A percentile compares a stretch with the other conserved stretches of the same genome.
phyloP scores from a whole-genome alignment of 305 asterid species.

The Salvia sclarea region DNA sequence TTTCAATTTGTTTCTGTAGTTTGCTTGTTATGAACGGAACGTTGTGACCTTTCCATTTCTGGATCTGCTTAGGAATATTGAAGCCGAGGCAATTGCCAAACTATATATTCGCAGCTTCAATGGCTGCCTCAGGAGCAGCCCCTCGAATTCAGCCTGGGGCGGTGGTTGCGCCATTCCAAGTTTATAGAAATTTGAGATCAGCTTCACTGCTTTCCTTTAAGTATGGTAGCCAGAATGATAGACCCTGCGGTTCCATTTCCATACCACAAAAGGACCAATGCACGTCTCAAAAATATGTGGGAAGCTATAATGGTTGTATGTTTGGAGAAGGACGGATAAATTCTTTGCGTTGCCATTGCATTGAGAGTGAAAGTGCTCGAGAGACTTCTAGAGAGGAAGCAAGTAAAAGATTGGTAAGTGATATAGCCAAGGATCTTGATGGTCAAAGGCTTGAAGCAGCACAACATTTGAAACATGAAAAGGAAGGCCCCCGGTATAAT shows the following conservation, averaged over 20 bases:
- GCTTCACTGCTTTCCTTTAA: slow-evolving; percentile 32
- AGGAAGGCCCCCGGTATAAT: slow-evolving; percentile 32
- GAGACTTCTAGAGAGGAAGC: slow-evolving; percentile 43
- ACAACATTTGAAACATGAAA: slow-evolving; percentile 37
- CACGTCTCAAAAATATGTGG: slow-evolving; percentile 12
- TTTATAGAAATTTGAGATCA: slow-evolving; percentile 31
- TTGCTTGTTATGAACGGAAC: neutral
- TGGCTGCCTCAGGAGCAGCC: slow-evolving; percentile 45
- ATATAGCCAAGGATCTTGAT: slow-evolving; percentile 34
- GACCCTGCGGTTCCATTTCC: slow-evolving; percentile 13
- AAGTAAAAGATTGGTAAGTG: slow-evolving; percentile 41
- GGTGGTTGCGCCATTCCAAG: slow-evolving; percentile 31
- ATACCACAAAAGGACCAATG: slow-evolving; percentile 11
- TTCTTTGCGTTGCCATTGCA: slow-evolving; percentile 54
- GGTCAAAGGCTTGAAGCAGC: slow-evolving; percentile 35
- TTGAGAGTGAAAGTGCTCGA: slow-evolving; percentile 43
- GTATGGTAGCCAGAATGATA: slow-evolving; percentile 21
- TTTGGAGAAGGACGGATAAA: slow-evolving; percentile 30
- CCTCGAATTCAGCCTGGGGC: slow-evolving; percentile 34
- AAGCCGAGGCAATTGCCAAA: slow-evolving; percentile 13
- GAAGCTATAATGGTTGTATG: slow-evolving; percentile 20
- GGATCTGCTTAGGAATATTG: slow-evolving; percentile 32
- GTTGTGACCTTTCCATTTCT: slow-evolving; percentile 17
- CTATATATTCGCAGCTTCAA: slow-evolving; percentile 8
- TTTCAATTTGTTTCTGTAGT: neutral